These are phyloP conservation scores for Citrus maxima DNA, from an alignment of 345 rosid species.

Conservation along the genomic window DNA sequence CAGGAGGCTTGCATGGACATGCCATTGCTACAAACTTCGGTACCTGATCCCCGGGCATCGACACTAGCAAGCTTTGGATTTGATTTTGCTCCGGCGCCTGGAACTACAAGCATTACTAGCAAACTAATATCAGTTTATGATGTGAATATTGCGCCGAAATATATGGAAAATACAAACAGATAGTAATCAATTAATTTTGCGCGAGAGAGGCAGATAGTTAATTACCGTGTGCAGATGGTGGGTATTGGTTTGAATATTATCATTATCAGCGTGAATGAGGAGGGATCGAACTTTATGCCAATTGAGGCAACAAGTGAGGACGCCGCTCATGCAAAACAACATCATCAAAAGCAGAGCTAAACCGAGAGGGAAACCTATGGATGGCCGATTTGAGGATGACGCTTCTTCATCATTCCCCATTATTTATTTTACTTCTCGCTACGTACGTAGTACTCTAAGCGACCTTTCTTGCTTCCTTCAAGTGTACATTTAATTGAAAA, in stretches of 20 bases:
- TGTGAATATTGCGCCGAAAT: too few species aligned
- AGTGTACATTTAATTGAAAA: neutral
- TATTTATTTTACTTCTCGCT: neutral
- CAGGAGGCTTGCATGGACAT: constrained; percentile 28
- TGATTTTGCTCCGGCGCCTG: constrained; percentile 20
- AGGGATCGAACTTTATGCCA: constrained; percentile 30
- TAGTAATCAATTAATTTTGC: too few species aligned
- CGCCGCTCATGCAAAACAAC: constrained; percentile 24
- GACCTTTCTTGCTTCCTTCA: neutral
- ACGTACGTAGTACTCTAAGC: neutral
- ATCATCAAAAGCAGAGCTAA: constrained; percentile 27
- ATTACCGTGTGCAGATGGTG: constrained; percentile 13
- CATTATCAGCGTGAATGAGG: neutral
- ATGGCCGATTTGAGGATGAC: constrained; percentile 16
- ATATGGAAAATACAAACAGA: too few species aligned
- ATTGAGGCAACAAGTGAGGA: constrained; percentile 31
- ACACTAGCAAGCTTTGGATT: constrained; percentile 24
- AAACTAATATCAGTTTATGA: neutral
- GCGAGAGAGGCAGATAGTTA: neutral
- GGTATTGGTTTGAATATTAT: neutral
- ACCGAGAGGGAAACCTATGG: constrained; percentile 39
- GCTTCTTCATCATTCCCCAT: constrained; percentile 18
- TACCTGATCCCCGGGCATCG: constrained; percentile 49
- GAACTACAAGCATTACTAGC: neutral
- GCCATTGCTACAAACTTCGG: constrained; percentile 47